These are phyloP conservation scores for Vachellia pachyceras DNA, from an alignment of 306 rosid genomes.

Conservation along the genomic window DNA sequence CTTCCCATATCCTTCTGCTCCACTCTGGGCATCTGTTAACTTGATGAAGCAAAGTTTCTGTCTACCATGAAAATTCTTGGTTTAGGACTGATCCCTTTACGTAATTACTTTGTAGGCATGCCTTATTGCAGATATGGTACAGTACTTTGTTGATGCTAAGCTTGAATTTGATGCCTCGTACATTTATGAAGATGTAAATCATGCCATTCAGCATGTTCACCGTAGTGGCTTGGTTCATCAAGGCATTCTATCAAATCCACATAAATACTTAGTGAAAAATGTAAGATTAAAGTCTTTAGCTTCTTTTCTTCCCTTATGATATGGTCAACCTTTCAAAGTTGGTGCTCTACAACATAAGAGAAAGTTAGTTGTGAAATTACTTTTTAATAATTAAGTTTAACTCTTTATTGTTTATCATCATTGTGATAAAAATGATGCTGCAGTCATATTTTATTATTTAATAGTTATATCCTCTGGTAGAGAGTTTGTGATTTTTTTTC, in stretches of 20 bases:
- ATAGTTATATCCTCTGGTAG: conserved; percentile 29
- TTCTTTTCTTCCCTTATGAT: conserved; percentile 3
- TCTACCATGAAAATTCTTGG: conserved; percentile 12
- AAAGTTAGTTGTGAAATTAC: conserved; percentile 19
- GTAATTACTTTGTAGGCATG: conserved; percentile 75
- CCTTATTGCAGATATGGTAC: conserved; percentile 96
- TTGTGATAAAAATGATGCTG: conserved; percentile 17
- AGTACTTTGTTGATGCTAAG: conserved; percentile 88
- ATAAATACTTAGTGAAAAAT: conserved; percentile 78
- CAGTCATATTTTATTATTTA: conserved; percentile 23
- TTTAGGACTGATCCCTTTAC: conserved; percentile 36
- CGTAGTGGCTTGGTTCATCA: conserved; percentile 85
- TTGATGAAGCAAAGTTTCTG: conserved; percentile 19
- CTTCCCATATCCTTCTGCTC: conserved; percentile 32
- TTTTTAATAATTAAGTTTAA: conserved; percentile 34
- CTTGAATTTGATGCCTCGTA: conserved; percentile 92
- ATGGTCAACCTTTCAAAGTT: conserved; percentile 33
- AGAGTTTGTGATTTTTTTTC: conserved; percentile 30
- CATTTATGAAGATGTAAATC: conserved; percentile 87
- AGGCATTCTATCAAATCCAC: conserved; percentile 80
- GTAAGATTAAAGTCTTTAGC: conserved; percentile 55
- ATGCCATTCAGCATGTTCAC: conserved; percentile 91
- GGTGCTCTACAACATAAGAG: conserved; percentile 28
- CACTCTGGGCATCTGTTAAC: conserved; percentile 22
- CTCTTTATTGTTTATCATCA: conserved; percentile 18